Percentiles rank a stretch among this genome's conserved stretches.
Conservation (phyloP, 441 rosid genomes). For the Pelargonium fulgidum region DNA sequence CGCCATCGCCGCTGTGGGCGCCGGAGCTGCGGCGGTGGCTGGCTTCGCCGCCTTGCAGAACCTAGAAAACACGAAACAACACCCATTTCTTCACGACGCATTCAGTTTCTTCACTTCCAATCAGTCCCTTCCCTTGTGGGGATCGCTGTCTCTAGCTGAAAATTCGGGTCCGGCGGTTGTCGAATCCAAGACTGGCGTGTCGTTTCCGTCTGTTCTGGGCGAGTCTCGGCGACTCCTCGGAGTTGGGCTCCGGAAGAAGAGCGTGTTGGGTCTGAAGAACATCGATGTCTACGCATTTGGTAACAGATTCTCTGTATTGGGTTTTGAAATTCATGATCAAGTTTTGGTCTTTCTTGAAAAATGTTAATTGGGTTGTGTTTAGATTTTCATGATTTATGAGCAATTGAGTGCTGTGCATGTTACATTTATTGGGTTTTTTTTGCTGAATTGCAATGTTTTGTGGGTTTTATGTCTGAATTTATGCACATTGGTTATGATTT, state of each 20-base stretch:
- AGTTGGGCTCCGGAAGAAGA: constrained; percentile 71
- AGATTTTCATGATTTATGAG: neutral
- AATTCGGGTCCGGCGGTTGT: constrained; percentile 37
- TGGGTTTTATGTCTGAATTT: neutral
- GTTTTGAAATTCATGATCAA: too few relatives aligned
- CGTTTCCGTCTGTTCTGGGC: constrained; percentile 57
- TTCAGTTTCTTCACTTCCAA: constrained; percentile 30
- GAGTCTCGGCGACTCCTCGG: constrained; percentile 62
- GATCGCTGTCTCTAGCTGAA: constrained; percentile 64
- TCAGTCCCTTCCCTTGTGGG: constrained; percentile 38
- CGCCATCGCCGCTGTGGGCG: constrained; percentile 30
- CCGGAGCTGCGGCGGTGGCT: constrained; percentile 35
- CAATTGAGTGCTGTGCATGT: neutral
- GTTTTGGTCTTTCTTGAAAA: neutral
- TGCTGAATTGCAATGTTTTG: neutral
- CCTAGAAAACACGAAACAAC: constrained; percentile 9
- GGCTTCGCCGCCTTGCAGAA: constrained; percentile 12
- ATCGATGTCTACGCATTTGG: constrained; percentile 85
- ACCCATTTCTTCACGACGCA: constrained; percentile 32
- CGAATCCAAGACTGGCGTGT: constrained; percentile 59
- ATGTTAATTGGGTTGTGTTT: too few relatives aligned
- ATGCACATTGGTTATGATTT: neutral
- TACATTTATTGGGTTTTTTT: neutral
- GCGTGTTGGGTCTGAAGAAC: constrained; percentile 71
- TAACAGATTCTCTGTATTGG: constrained; percentile 16